phyloP scores from a whole-genome alignment of 1,139 yeast genomes.

The Debaryomyces psychrophilus region DNA sequence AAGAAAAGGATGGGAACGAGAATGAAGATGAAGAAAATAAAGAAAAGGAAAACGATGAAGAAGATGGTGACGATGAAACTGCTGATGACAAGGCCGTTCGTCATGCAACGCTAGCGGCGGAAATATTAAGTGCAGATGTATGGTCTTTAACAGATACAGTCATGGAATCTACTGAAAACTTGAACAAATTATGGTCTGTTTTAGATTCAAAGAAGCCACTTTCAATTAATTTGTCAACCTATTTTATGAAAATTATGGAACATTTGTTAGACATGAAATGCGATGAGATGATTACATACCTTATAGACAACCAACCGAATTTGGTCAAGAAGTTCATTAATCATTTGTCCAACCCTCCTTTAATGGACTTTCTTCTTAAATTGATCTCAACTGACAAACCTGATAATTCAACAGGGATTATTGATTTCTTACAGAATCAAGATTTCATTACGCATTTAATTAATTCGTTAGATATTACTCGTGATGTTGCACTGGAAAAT shows the following conservation, averaged over 20 bases:
- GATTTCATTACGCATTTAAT: conserved; percentile 61
- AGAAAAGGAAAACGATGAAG: conserved; percentile 20
- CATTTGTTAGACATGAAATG: conserved; percentile 90
- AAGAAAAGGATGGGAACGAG: conserved; percentile 18
- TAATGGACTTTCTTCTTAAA: conserved; percentile 80
- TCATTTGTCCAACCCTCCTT: conserved; percentile 82
- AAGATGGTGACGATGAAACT: conserved; percentile 32
- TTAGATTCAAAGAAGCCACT: conserved; percentile 62
- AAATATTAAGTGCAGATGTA: conserved; percentile 86
- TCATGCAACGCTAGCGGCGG: conserved; percentile 87
- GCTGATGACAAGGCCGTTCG: conserved; percentile 61
- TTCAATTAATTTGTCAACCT: conserved; percentile 77
- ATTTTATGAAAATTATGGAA: conserved; percentile 93
- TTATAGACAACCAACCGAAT: conserved; percentile 62
- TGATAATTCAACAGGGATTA: conserved; percentile 75
- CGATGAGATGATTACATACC: conserved; percentile 73
- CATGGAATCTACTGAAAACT: conserved; percentile 69
- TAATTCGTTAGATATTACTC: conserved; percentile 51
- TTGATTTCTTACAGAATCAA: conserved; percentile 69
- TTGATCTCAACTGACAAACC: conserved; percentile 80
- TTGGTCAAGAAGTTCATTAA: conserved; percentile 72
- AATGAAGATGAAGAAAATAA: conserved; percentile 16
- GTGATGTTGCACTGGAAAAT: conserved; percentile 20
- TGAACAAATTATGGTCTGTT: conserved; percentile 77
- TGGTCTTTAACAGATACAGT: conserved; percentile 94